Evolutionary conservation across 768 basidiomycete species (phyloP).

Genomic region (Lentinus tigrinus): DNA sequence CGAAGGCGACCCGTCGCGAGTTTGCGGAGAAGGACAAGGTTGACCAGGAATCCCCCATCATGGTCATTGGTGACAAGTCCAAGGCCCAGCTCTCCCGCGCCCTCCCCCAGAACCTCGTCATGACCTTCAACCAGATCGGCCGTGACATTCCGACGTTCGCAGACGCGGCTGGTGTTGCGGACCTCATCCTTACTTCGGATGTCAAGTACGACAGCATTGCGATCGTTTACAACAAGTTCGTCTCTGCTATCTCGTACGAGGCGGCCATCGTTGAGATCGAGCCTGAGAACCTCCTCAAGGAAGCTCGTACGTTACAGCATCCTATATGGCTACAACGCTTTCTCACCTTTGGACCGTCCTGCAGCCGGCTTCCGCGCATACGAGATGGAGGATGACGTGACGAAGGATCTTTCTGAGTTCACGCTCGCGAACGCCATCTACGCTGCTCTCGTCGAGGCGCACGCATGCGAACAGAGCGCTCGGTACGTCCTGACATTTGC

Average conservation of each 20-base stretch:
- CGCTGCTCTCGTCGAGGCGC: slow-evolving; percentile 89
- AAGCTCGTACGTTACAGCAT: slow-evolving; percentile 58
- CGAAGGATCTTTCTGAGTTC: slow-evolving; percentile 93
- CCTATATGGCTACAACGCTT: neutral
- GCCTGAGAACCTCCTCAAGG: slow-evolving; percentile 77
- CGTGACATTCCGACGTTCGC: slow-evolving; percentile 96
- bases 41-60: slow-evolving; percentile 64
- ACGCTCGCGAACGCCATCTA: slow-evolving; percentile 95
- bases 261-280: slow-evolving; percentile 71
- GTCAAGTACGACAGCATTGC: slow-evolving; percentile 84
- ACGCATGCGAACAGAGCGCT: slow-evolving; percentile 92
- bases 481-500: slow-evolving; percentile 49
- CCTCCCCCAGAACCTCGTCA: slow-evolving; percentile 59
- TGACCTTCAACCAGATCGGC: slow-evolving; percentile 98
- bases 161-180: slow-evolving; percentile 92
- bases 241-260: slow-evolving; percentile 92
- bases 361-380: slow-evolving; percentile 90
- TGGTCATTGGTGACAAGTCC: slow-evolving; percentile 96
- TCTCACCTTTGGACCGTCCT: neutral
- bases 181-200: slow-evolving; percentile 83
- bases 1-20: slow-evolving; percentile 81
- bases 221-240: slow-evolving; percentile 81
- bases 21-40: slow-evolving; percentile 53
- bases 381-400: slow-evolving; percentile 96
- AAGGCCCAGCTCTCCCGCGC: slow-evolving; percentile 85